These are phyloP conservation scores for Dothiorella sarmentorum DNA, from an alignment of 2,329 filamentous ascomycete species.

Conservation along the genomic window DNA sequence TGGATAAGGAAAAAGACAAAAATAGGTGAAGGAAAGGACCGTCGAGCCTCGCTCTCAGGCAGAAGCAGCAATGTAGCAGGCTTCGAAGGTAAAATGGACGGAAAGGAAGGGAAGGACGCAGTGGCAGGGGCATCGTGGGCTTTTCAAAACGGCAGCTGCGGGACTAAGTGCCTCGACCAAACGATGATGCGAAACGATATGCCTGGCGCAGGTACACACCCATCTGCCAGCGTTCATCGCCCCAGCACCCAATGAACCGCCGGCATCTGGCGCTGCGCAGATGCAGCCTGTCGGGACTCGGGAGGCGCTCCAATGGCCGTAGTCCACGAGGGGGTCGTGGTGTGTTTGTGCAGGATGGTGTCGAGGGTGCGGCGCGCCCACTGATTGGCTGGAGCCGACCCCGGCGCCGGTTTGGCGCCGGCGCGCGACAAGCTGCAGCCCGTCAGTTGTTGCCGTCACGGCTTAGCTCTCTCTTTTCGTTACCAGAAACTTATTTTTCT, in stretches of 20 bases:
- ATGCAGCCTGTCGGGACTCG: neutral
- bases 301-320: neutral
- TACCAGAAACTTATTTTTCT: neutral
- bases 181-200: conserved; percentile 8
- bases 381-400: neutral
- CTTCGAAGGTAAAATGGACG: conserved; percentile 5
- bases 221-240: neutral
- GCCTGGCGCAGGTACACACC: neutral
- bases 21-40: conserved; percentile 18
- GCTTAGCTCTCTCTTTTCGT: neutral
- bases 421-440: conserved; percentile 4
- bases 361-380: neutral
- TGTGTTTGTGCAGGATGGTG: neutral
- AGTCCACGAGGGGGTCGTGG: conserved; percentile 5
- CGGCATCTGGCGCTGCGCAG: neutral
- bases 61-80: conserved; percentile 1
- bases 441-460: neutral
- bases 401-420: neutral
- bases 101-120: conserved; percentile 1
- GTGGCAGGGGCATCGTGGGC: conserved; percentile 16
- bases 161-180: conserved; percentile 11
- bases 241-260: neutral
- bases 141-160: conserved; percentile 17
- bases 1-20: conserved; percentile 19
- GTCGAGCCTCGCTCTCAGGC: conserved; percentile 12